phyloP scores from a whole-genome alignment of 2,329 filamentous ascomycete species.

The Fusarium foetens region DNA sequence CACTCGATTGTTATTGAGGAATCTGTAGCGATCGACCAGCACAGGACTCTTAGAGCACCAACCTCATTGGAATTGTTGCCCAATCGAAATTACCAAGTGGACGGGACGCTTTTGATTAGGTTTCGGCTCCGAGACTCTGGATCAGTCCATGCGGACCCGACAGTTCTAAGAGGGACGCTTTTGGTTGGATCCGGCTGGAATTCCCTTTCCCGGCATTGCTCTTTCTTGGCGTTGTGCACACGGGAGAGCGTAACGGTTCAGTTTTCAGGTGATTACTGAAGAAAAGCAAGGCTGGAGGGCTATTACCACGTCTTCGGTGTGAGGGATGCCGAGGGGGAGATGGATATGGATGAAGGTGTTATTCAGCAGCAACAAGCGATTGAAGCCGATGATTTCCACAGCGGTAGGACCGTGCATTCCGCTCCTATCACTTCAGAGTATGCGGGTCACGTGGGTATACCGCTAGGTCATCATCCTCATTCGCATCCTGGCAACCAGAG shows the following conservation, averaged over 20 bases:
- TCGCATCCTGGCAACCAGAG: neutral
- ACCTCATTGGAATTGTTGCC: neutral
- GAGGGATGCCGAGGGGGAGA: constrained; percentile 9
- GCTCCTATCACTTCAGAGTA: constrained; percentile 7
- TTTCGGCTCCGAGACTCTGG: constrained; percentile 23
- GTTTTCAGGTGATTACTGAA: neutral
- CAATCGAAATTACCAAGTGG: neutral
- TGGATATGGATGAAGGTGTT: constrained; percentile 19
- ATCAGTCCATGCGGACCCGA: constrained; percentile 9
- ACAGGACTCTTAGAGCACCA: neutral
- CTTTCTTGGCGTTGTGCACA: constrained; percentile 8
- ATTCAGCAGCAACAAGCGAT: constrained; percentile 17
- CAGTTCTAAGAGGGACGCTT: constrained; percentile 8
- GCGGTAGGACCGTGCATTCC: neutral
- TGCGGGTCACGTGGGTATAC: constrained; percentile 29
- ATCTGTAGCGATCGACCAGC: neutral
- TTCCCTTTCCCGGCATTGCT: constrained; percentile 13
- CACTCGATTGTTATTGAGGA: neutral
- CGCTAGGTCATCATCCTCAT: constrained; percentile 1
- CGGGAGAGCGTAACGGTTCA: neutral
- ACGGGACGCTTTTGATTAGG: constrained; percentile 3
- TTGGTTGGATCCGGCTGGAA: constrained; percentile 24
- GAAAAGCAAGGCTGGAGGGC: constrained; percentile 28
- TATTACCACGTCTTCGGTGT: constrained; percentile 37
- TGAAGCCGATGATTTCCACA: constrained; percentile 25